These are phyloP conservation scores for Cercospora sp. DNA, from an alignment of 2,329 filamentous ascomycete species.

Conservation along the genomic window DNA sequence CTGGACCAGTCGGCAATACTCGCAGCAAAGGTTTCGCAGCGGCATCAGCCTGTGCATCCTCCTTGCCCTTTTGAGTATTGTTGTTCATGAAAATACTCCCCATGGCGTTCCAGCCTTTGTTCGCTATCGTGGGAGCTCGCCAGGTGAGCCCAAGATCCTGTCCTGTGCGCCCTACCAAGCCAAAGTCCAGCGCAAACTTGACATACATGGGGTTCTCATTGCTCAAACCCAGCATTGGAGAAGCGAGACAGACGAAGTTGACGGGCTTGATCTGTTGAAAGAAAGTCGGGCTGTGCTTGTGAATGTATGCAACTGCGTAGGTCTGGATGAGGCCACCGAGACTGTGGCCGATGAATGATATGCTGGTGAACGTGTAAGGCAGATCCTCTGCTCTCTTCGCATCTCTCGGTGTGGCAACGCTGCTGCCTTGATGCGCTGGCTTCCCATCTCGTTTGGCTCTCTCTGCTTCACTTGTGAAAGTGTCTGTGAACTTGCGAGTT, in stretches of 20 bases:
- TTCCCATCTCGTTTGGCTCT: conserved; percentile 51
- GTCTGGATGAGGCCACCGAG: conserved; percentile 87
- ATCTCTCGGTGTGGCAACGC: conserved; percentile 54
- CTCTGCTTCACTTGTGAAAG: conserved; percentile 48
- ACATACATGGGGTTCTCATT: conserved; percentile 98
- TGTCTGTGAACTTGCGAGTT: conserved; percentile 50
- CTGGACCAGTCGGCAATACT: conserved; percentile 87
- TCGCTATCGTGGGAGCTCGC: conserved; percentile 81
- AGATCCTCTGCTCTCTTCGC: conserved; percentile 51
- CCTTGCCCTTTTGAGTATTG: conserved; percentile 50
- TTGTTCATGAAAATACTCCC: conserved; percentile 73
- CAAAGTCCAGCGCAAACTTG: conserved; percentile 94
- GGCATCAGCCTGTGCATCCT: conserved; percentile 60
- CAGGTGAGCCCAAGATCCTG: conserved; percentile 94
- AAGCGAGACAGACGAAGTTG: conserved; percentile 86
- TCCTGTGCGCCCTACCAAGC: conserved; percentile 90
- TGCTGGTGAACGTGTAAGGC: conserved; percentile 84
- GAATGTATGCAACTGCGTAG: conserved; percentile 93
- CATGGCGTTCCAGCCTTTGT: conserved; percentile 85
- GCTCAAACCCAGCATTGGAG: conserved; percentile 85
- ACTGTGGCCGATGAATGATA: conserved; percentile 92
- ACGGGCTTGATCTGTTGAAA: conserved; percentile 82
- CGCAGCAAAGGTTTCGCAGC: conserved; percentile 85
- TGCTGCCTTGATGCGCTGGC: conserved; percentile 61
- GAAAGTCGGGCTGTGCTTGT: conserved; percentile 90